Percentiles rank a stretch among this genome's conserved stretches.
phyloP scores from a whole-genome alignment of 116 monocot species.

The Dioscorea cayenensis region DNA sequence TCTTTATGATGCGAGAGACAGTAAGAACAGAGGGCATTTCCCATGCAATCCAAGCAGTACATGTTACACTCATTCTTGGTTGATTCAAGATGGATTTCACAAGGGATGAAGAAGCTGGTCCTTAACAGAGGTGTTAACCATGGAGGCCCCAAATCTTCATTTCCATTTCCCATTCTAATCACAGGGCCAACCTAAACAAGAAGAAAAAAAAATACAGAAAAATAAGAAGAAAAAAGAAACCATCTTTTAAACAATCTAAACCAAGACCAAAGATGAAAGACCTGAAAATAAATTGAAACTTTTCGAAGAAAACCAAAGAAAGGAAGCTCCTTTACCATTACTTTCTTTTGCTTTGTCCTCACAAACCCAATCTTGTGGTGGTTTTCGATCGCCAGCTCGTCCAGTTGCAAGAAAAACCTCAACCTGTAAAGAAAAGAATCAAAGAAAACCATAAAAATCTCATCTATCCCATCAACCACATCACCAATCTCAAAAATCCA shows the following conservation, averaged over 20 bases:
- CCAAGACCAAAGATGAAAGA: too few species aligned
- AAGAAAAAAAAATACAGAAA: neutral
- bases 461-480: conserved; percentile 1
- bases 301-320: neutral
- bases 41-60: conserved; percentile 85
- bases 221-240: neutral
- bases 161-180: conserved; percentile 8
- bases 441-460: neutral
- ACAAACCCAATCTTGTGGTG: conserved; percentile 14
- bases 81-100: conserved; percentile 50
- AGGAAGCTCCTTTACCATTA: conserved; percentile 22
- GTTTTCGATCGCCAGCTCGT: conserved; percentile 39
- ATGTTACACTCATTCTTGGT: conserved; percentile 93
- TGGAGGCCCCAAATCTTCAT: conserved; percentile 34
- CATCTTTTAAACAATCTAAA: neutral
- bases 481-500: neutral
- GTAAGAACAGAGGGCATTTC: conserved; percentile 70
- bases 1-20: conserved; percentile 68
- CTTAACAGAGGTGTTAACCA: conserved; percentile 61
- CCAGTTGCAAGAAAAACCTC: conserved; percentile 7
- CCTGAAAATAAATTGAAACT: neutral
- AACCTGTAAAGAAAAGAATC: conserved; percentile 1
- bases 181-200: conserved; percentile 24
- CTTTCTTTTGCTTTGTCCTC: conserved; percentile 38
- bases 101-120: conserved; percentile 60